These are phyloP conservation scores for Sindora glabra DNA, from an alignment of 306 rosid species.

Conservation along the genomic window DNA sequence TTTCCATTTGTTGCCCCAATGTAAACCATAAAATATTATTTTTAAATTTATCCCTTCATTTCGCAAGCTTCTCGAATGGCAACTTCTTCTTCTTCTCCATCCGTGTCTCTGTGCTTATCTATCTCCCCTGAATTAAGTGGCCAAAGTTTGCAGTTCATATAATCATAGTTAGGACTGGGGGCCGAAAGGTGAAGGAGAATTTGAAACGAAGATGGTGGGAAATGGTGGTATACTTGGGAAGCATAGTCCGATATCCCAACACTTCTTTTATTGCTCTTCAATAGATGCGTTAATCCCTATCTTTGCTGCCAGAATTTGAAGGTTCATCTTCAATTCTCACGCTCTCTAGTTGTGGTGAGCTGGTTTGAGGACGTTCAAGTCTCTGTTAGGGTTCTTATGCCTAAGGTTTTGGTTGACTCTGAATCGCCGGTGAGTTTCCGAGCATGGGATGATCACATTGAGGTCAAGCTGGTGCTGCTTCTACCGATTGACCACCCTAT, in stretches of 20 bases:
- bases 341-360: conserved; percentile 31
- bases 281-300: conserved; percentile 38
- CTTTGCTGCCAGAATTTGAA: conserved; percentile 45
- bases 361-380: conserved; percentile 30
- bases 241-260: conserved; percentile 70
- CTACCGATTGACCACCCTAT: conserved; percentile 76
- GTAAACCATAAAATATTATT: too few species aligned
- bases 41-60: too few species aligned
- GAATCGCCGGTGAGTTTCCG: conserved; percentile 49
- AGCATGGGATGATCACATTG: conserved; percentile 57
- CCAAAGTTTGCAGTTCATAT: too few species aligned
- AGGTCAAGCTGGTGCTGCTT: conserved; percentile 70
- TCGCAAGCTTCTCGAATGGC: too few species aligned
- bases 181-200: background rate
- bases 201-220: background rate
- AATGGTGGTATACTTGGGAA: conserved; percentile 89
- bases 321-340: conserved; percentile 32
- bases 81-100: too few species aligned
- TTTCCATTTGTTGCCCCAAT: too few species aligned
- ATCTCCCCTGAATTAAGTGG: too few species aligned
- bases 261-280: conserved; percentile 59
- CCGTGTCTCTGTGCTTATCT: too few species aligned
- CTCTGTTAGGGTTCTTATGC: conserved; percentile 64
- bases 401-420: conserved; percentile 53
- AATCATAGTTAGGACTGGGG: too few species aligned